phyloP scores from a whole-genome alignment of 2,329 filamentous ascomycete species.

The Botrytis byssoidea region DNA sequence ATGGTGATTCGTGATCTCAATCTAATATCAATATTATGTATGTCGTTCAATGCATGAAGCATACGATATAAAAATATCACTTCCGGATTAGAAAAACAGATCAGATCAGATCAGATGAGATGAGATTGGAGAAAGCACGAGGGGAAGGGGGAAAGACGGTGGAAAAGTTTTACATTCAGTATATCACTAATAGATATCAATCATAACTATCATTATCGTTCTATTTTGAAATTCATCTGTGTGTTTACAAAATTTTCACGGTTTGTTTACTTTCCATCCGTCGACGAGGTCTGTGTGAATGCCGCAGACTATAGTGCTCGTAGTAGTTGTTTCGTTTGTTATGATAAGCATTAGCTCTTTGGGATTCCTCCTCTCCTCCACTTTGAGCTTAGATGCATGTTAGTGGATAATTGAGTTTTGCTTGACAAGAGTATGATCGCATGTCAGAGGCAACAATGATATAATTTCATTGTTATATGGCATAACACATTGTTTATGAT shows the following conservation, averaged over 20 bases:
- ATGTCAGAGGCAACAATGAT: not conserved
- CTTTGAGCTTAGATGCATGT: not conserved
- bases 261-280: not conserved
- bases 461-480: not conserved
- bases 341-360: not conserved
- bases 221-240: not conserved
- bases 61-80: not conserved
- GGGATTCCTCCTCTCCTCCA: not conserved
- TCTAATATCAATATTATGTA: constrained; percentile 12
- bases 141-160: not conserved
- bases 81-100: not conserved
- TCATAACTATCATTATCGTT: not conserved
- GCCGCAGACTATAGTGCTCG: too few relatives aligned
- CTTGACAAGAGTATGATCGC: not conserved
- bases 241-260: not conserved
- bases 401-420: not conserved
- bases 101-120: not conserved
- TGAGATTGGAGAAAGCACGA: not conserved
- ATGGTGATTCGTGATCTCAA: not conserved
- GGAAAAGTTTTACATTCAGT: not conserved
- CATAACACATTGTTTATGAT: not conserved
- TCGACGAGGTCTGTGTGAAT: not conserved
- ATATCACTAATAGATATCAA: not conserved
- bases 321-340: not conserved
- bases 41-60: not conserved